phyloP scores from a whole-genome alignment of 106 monocot genomes.

The Acanthochlamys bracteata region DNA sequence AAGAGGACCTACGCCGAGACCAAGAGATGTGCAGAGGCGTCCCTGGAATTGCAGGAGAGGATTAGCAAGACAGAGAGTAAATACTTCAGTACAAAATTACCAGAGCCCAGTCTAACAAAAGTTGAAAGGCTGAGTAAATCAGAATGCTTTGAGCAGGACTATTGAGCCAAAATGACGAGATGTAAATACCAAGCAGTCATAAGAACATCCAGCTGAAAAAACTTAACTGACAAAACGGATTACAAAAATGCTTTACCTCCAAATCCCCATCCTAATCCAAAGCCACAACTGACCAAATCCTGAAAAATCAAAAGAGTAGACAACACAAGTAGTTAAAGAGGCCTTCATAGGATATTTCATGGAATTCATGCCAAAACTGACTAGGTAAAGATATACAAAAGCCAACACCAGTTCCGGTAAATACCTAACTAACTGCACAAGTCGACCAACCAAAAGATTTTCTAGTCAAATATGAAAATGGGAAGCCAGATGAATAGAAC shows the following conservation, averaged over 20 bases:
- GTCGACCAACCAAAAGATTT: not conserved
- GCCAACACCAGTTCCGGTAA: slow-evolving; percentile 70
- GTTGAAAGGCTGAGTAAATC: not conserved
- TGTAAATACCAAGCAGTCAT: not conserved
- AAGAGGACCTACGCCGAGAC: slow-evolving; percentile 68
- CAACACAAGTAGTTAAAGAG: not conserved
- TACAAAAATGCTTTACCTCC: slow-evolving; percentile 37
- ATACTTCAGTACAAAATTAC: not conserved
- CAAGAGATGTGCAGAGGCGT: slow-evolving; percentile 68
- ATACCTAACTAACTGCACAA: slow-evolving; percentile 19
- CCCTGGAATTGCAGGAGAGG: slow-evolving; percentile 28
- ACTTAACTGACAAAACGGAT: not conserved
- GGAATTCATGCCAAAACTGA: not conserved
- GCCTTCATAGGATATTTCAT: not conserved
- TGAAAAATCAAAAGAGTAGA: slow-evolving; percentile 8
- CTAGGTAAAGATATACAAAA: slow-evolving; percentile 32
- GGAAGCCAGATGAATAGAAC: too few relatives aligned
- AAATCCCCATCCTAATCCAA: slow-evolving; percentile 86
- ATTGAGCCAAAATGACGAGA: not conserved
- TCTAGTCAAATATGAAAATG: too few relatives aligned
- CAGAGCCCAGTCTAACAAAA: not conserved
- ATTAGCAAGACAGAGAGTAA: not conserved
- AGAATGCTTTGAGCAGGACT: not conserved
- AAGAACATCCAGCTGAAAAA: not conserved
- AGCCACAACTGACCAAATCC: slow-evolving; percentile 84